phyloP scores from a whole-genome alignment of 768 basidiomycete species.

The Nidularia sp. region DNA sequence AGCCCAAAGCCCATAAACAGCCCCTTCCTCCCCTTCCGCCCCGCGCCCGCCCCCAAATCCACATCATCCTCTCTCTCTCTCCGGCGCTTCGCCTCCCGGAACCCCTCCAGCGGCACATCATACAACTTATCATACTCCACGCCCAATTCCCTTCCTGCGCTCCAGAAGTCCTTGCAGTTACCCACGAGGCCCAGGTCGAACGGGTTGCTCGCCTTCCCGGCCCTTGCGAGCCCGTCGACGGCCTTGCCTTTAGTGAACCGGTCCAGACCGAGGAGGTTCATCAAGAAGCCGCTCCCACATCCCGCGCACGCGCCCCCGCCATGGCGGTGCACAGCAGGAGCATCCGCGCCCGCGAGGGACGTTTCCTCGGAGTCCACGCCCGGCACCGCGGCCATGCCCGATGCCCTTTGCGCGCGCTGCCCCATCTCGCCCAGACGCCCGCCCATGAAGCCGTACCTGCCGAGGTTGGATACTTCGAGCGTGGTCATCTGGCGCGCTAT shows the following conservation, averaged over 20 bases:
- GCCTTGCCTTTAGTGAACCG: conserved; percentile 91
- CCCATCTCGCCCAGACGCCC: conserved; percentile 78
- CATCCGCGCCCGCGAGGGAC: conserved; percentile 27
- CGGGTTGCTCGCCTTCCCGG: conserved; percentile 79
- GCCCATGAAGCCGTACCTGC: conserved; percentile 96
- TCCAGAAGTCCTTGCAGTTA: conserved; percentile 96
- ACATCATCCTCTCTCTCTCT: conserved; percentile 60
- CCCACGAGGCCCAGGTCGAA: conserved; percentile 78
- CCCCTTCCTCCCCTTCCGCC: conserved; percentile 35
- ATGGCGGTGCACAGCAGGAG: conserved; percentile 40
- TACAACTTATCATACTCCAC: conserved; percentile 90
- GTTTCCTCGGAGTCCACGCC: conserved; percentile 48
- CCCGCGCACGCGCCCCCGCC: conserved; percentile 31
- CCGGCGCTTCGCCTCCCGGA: conserved; percentile 65
- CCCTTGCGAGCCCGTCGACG: conserved; percentile 77
- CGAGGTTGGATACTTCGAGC: conserved; percentile 91
- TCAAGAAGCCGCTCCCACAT: conserved; percentile 64
- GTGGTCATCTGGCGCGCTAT: conserved; percentile 94
- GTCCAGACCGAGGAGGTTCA: conserved; percentile 91
- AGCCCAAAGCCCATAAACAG: conserved; percentile 52
- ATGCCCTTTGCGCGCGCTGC: conserved; percentile 50
- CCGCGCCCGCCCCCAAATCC: conserved; percentile 26
- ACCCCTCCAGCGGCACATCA: conserved; percentile 86
- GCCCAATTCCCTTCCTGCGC: conserved; percentile 74
- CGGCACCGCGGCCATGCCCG: conserved; percentile 22